Percentiles rank a stretch among this genome's conserved stretches.
Conservation (phyloP, 1,284 basidiomycete species). For the Ustilago trichophora region DNA sequence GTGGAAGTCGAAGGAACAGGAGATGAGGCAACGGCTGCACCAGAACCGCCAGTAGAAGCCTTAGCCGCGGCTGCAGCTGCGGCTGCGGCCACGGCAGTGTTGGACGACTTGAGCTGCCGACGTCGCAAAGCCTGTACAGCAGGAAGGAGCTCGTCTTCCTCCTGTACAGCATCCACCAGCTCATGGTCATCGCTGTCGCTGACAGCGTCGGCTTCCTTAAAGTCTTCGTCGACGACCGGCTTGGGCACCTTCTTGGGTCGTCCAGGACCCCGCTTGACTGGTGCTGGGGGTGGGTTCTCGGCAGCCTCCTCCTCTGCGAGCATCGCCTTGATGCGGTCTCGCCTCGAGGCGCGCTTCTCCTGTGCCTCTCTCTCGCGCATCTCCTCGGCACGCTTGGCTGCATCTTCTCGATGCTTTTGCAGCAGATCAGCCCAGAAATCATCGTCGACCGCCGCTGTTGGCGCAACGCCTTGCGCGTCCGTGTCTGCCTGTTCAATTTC, state of each 20-base stretch:
- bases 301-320: slow-evolving; percentile 17
- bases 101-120: slow-evolving; percentile 15
- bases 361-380: slow-evolving; percentile 15
- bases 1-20: slow-evolving; percentile 1
- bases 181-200: slow-evolving; percentile 38
- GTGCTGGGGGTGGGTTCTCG: neutral
- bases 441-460: slow-evolving; percentile 51
- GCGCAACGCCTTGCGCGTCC: slow-evolving; percentile 34
- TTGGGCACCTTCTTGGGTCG: slow-evolving; percentile 25
- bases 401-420: slow-evolving; percentile 55
- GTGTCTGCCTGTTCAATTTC: slow-evolving; percentile 40
- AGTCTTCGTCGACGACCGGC: slow-evolving; percentile 29
- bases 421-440: slow-evolving; percentile 63
- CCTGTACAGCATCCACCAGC: slow-evolving; percentile 22
- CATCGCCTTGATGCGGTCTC: slow-evolving; percentile 36
- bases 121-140: slow-evolving; percentile 30
- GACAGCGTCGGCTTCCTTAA: slow-evolving; percentile 6
- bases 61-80: slow-evolving; percentile 5
- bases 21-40: neutral
- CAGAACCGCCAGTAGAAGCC: neutral
- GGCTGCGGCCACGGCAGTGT: slow-evolving; percentile 11
- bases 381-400: slow-evolving; percentile 26
- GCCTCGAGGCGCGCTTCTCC: slow-evolving; percentile 27
- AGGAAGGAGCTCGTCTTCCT: slow-evolving; percentile 31
- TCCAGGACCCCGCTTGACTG: slow-evolving; percentile 23